phyloP scores from a whole-genome alignment of 805 yeast species.

The Ogataea pini region DNA sequence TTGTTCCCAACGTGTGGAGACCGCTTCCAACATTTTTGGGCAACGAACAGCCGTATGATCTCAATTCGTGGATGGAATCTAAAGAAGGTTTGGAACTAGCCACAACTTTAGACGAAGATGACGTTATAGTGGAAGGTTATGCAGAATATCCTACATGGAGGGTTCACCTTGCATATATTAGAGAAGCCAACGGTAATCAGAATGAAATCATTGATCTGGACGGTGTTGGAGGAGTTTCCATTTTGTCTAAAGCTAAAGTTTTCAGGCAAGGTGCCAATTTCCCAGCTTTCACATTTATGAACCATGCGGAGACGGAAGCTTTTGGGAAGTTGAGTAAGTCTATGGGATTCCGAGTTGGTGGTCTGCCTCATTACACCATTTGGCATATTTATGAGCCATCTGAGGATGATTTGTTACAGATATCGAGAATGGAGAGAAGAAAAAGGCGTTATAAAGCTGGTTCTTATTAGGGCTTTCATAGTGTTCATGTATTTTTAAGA shows the following conservation, averaged over 20 bases:
- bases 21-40: conserved; percentile 93
- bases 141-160: conserved; percentile 87
- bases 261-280: conserved; percentile 80
- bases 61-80: conserved; percentile 95
- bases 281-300: conserved; percentile 81
- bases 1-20: conserved; percentile 93
- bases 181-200: conserved; percentile 61
- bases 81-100: conserved; percentile 74
- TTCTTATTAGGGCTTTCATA: background rate
- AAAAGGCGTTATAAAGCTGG: conserved; percentile 42
- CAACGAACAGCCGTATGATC: conserved; percentile 90
- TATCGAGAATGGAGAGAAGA: conserved; percentile 67
- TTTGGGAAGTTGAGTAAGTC: conserved; percentile 78
- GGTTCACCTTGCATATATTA: conserved; percentile 73
- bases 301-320: conserved; percentile 88
- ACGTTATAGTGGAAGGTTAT: conserved; percentile 85
- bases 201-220: conserved; percentile 69
- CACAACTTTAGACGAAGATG: conserved; percentile 66
- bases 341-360: conserved; percentile 83
- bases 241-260: conserved; percentile 69
- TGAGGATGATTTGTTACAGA: conserved; percentile 74
- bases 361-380: conserved; percentile 83
- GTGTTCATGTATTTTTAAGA: background rate
- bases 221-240: conserved; percentile 88
- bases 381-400: conserved; percentile 94